Base-by-base conservation (phyloP, 2,329 filamentous ascomycete genomes). In the Paraphoma sp. region DNA sequence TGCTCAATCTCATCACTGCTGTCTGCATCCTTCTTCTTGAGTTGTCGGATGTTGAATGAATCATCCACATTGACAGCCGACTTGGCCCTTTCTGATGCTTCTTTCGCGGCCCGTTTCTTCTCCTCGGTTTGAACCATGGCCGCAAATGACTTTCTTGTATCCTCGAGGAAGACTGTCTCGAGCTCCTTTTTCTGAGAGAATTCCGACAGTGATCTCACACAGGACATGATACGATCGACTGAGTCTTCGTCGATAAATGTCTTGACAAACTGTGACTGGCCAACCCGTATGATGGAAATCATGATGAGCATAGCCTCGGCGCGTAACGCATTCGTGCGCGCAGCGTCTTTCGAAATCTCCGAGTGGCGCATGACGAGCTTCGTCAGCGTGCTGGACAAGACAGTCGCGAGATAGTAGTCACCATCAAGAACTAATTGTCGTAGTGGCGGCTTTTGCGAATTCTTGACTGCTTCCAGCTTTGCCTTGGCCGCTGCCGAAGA, bases 281-380 rank as follows among this genome's bases (percentile, higher is more conserved):
- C 95, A 58, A 97, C 95, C 48, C 95, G 93, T 65, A 99, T 92
- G 66, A 99, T 96, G 5, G 95, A 98, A 68, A 99, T 97, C 93
- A 98, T 97, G 75, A 99, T 98, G 51, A 99, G 85, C 95, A 99
- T 99, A 44, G 95, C 95, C 78, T 99, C 95, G 3, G 95, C 95
- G 48, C 92, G 90, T 28, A 99, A 85, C 30, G 94, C 93, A 69
- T 99, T 99, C 30, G 94, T 98, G 40, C 95, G 89, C 43, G 91
- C 91, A 43, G 84, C 79, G 69, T 97, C 94, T 23, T 89, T 82
- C 1, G 94, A 97, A 57, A 98, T 93, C 74, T 98, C 93, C 1
- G 92, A 90, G 76, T 98, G 93, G 51, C 95, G 91, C 93, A 99
- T 97, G 48, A 99, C 95, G 52, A 99, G 85, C 81, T 99, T 99